Percentiles rank a stretch among this genome's conserved stretches.
These are phyloP conservation scores for Zygnema cylindricum DNA, from an alignment of 139 green algal species.

Conservation along the genomic window DNA sequence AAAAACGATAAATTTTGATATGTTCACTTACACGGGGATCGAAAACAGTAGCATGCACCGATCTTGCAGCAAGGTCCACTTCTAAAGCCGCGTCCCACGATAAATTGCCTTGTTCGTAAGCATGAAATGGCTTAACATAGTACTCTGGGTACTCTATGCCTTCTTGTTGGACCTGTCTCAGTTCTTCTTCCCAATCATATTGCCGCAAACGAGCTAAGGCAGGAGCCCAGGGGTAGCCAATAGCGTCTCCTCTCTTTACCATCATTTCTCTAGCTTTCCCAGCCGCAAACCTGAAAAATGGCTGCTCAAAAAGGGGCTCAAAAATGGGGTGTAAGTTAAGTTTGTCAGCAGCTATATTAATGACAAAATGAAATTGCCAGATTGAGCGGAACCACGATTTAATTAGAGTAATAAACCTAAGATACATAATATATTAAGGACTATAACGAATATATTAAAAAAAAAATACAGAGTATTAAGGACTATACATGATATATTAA, in stretches of 20 bases:
- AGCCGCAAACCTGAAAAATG: constrained; percentile 48
- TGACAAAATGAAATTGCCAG: not conserved
- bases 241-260: constrained; percentile 69
- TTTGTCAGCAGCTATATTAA: not conserved
- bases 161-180: constrained; percentile 16
- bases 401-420: too few relatives aligned
- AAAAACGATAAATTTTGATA: too few relatives aligned
- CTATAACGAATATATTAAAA: too few relatives aligned
- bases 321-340: not conserved
- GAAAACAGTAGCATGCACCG: constrained; percentile 59
- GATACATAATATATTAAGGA: too few relatives aligned
- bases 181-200: constrained; percentile 70
- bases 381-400: too few relatives aligned
- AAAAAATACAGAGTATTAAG: too few relatives aligned
- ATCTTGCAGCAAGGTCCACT: constrained; percentile 57
- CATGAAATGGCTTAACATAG: constrained; percentile 64
- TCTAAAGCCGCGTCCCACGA: constrained; percentile 61
- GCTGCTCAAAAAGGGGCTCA: constrained; percentile 20
- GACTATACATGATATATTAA: too few relatives aligned
- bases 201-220: constrained; percentile 68
- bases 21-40: constrained; percentile 42
- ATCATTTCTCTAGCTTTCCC: constrained; percentile 71
- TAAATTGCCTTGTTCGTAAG: constrained; percentile 64
- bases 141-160: constrained; percentile 56
- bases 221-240: constrained; percentile 77